These are phyloP conservation scores for Candida incommunis DNA, from an alignment of 805 yeast species.

Conservation along the genomic window DNA sequence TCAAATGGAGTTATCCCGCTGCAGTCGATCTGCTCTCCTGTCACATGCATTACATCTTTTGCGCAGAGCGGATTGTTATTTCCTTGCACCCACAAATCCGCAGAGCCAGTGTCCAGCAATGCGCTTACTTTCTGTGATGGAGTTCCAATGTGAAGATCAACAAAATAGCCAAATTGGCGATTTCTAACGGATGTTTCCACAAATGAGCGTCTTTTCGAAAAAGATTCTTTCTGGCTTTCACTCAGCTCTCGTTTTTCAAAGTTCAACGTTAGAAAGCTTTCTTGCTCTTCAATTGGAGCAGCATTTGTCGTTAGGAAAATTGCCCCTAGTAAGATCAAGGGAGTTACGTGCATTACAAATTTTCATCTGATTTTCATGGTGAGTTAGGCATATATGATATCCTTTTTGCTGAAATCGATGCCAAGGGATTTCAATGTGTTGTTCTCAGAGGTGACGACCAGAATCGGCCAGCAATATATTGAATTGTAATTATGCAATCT, in stretches of 20 bases:
- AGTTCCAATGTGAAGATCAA: conserved; percentile 36
- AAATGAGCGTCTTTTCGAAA: not conserved
- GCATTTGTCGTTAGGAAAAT: too few species aligned
- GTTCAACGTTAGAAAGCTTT: too few species aligned
- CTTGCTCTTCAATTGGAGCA: too few species aligned
- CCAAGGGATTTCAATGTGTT: too few species aligned
- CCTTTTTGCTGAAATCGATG: too few species aligned
- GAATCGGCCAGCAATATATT: too few species aligned
- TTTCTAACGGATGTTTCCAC: not conserved
- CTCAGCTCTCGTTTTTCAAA: not conserved
- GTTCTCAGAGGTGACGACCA: too few species aligned
- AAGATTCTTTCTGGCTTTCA: not conserved
- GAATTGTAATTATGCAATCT: too few species aligned
- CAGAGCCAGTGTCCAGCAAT: conserved; percentile 61
- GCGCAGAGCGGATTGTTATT: conserved; percentile 31
- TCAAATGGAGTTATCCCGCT: conserved; percentile 11
- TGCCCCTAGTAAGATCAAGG: too few species aligned
- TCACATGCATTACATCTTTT: conserved; percentile 1
- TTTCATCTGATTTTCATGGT: too few species aligned
- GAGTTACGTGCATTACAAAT: too few species aligned
- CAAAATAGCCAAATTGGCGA: conserved; percentile 12
- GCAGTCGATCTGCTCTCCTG: not conserved
- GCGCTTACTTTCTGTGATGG: conserved; percentile 37
- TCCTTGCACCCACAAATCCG: conserved; percentile 54
- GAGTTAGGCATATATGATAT: too few species aligned